Evolutionary conservation across 768 basidiomycete species (phyloP).

Genomic region (Russula sp.): DNA sequence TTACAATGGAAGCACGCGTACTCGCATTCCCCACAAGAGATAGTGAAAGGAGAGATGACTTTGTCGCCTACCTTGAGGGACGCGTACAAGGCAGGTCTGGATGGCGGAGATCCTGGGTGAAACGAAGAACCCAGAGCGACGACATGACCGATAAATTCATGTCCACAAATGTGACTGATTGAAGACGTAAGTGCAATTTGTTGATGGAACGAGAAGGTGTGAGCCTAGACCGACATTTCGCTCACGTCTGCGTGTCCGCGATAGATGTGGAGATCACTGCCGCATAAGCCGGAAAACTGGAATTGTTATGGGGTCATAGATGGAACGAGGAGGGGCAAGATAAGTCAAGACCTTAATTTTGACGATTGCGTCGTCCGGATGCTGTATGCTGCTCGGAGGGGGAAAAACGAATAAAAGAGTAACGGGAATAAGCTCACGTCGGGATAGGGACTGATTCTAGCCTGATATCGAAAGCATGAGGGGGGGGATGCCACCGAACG

Average conservation of each 20-base stretch:
- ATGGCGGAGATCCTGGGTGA: constrained; percentile 31
- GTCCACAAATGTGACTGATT: constrained; percentile 56
- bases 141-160: constrained; percentile 73
- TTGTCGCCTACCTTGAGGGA: constrained; percentile 63
- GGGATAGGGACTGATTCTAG: constrained; percentile 58
- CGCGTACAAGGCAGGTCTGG: constrained; percentile 56
- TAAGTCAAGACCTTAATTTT: constrained; percentile 50
- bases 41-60: constrained; percentile 74
- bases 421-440: constrained; percentile 31
- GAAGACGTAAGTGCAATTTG: constrained; percentile 1
- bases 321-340: background rate
- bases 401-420: background rate
- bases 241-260: constrained; percentile 50
- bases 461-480: constrained; percentile 48
- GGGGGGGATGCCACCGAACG: constrained; percentile 54
- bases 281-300: constrained; percentile 62
- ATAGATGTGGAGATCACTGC: constrained; percentile 71
- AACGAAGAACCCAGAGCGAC: constrained; percentile 59
- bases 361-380: constrained; percentile 73
- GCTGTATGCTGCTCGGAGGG: constrained; percentile 44
- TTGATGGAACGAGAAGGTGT: background rate
- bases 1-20: constrained; percentile 32
- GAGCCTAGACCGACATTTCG: constrained; percentile 39
- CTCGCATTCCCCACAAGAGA: constrained; percentile 84
- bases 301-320: background rate